These are phyloP conservation scores for Nyctanthes arbortristis DNA, from an alignment of 257 asterid genomes.

Conservation along the genomic window DNA sequence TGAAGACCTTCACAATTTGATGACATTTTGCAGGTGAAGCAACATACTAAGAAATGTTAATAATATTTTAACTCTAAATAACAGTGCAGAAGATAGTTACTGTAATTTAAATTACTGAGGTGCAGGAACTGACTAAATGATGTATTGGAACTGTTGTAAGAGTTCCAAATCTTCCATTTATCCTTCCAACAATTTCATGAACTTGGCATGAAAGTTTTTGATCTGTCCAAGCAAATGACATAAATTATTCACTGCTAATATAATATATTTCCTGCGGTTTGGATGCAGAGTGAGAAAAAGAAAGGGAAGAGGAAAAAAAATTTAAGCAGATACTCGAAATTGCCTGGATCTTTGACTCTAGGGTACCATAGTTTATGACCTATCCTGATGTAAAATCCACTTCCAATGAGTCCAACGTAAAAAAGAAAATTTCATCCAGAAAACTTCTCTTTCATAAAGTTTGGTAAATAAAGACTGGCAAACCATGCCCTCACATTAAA, in stretches of 20 bases:
- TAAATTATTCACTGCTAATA: too few species aligned
- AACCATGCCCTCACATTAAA: too few species aligned
- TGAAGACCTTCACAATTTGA: background rate
- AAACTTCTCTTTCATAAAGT: too few species aligned
- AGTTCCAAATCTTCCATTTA: conserved; percentile 91
- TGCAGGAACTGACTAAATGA: conserved; percentile 66
- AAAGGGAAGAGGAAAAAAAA: background rate
- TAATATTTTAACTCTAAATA: background rate
- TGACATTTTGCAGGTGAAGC: background rate
- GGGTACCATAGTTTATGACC: too few species aligned
- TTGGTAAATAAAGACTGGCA: too few species aligned
- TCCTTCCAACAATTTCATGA: conserved; percentile 97
- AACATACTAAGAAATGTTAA: background rate
- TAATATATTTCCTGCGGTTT: background rate
- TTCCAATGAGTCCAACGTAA: too few species aligned
- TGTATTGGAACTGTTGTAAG: conserved; percentile 86
- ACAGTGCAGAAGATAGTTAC: background rate
- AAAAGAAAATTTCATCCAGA: too few species aligned
- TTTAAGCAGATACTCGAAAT: background rate
- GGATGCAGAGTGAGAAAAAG: background rate
- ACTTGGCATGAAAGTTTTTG: conserved; percentile 87
- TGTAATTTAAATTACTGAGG: conserved; percentile 10
- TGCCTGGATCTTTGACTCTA: too few species aligned
- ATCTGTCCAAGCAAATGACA: conserved; percentile 45
- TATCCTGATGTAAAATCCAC: too few species aligned